These are phyloP conservation scores for Heracleum sosnowskyi DNA, from an alignment of 129 eudicot species.

Conservation along the genomic window DNA sequence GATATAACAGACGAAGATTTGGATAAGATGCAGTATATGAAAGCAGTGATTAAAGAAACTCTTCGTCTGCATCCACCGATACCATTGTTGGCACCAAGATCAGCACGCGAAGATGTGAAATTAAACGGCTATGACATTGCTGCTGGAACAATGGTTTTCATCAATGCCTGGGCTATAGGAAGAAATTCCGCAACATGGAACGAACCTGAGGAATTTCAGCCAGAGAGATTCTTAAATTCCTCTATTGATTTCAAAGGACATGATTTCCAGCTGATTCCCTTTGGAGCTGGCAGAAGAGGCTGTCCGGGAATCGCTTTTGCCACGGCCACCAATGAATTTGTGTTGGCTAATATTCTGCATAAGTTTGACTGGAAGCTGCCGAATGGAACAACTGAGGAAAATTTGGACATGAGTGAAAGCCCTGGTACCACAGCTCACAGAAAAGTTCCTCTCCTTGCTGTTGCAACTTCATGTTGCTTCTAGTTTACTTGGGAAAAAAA, in stretches of 20 bases:
- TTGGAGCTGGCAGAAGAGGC: constrained; percentile 44
- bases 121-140: constrained; percentile 36
- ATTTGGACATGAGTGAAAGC: constrained; percentile 37
- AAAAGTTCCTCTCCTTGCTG: constrained; percentile 25
- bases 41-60: constrained; percentile 6
- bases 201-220: constrained; percentile 31
- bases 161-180: constrained; percentile 38
- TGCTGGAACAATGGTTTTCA: constrained; percentile 32
- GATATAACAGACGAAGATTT: constrained; percentile 22
- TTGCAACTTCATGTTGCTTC: not conserved
- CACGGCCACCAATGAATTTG: constrained; percentile 18
- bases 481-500: too few species aligned
- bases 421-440: constrained; percentile 20
- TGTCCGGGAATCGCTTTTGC: constrained; percentile 44
- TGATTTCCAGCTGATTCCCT: constrained; percentile 38
- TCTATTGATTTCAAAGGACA: constrained; percentile 24
- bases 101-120: constrained; percentile 23
- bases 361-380: constrained; percentile 37
- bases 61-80: not conserved
- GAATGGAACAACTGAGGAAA: constrained; percentile 15
- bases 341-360: constrained; percentile 32
- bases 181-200: constrained; percentile 33
- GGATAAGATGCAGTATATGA: constrained; percentile 38
- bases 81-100: constrained; percentile 29
- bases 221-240: constrained; percentile 35